Conservation (phyloP, 805 yeast species). For the Teunomyces lycoperdinae region DNA sequence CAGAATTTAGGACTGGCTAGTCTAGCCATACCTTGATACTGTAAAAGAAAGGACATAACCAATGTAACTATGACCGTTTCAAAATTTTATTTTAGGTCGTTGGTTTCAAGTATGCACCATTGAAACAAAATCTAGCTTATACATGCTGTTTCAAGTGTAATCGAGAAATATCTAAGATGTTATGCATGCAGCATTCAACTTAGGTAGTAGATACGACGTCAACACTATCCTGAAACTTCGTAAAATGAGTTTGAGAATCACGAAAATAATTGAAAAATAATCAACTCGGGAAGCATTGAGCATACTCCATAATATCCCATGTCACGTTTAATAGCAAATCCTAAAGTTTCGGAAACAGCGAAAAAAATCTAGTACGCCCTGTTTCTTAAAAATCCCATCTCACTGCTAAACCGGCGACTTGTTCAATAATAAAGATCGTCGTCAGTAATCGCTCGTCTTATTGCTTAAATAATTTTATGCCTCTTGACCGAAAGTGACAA, state of each 20-base stretch:
- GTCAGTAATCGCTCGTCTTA: neutral
- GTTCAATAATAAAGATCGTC: neutral
- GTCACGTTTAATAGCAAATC: neutral
- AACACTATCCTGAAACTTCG: neutral
- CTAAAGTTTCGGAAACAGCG: neutral
- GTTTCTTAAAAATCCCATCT: neutral
- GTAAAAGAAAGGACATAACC: neutral
- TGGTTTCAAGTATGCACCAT: neutral
- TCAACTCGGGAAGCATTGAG: neutral
- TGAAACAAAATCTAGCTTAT: neutral
- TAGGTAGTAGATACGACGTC: neutral
- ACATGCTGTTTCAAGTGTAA: neutral
- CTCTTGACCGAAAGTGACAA: too few species aligned
- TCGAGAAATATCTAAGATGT: neutral
- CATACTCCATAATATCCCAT: neutral
- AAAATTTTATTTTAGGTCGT: too few species aligned
- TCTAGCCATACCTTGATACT: neutral
- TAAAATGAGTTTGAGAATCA: neutral
- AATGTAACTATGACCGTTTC: too few species aligned
- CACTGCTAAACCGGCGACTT: neutral
- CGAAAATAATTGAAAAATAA: too few species aligned
- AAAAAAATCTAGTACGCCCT: neutral
- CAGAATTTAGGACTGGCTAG: neutral
- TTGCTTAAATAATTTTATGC: neutral
- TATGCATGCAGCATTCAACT: neutral